Base-by-base conservation (phyloP, 129 eudicot genomes). In the Escallonia rubra region DNA sequence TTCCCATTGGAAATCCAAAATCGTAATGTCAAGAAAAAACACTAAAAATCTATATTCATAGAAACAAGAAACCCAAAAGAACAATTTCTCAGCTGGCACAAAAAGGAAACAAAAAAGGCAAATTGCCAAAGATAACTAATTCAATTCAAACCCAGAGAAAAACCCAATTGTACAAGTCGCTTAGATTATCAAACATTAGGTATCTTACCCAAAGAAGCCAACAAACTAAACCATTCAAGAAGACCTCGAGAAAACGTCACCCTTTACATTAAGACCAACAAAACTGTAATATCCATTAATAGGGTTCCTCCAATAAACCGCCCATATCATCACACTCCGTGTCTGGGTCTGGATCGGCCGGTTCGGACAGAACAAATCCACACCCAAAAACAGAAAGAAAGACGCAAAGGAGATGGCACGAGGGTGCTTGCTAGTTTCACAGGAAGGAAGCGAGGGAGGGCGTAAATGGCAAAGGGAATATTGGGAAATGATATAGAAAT, bases 241-340 rank as follows among this genome's bases (percentile, higher is more conserved):
- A 69, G 87, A 85, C 84, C 85, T 87, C 97, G 87, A 79, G 43
- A 78, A 85, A 80, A 68, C 62, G 71, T 49, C 81, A 76, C 34
- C 34, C 34, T 66, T 54, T 11, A 14, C 61, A 8, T 40, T 50
- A 44, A 74, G 59, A 47, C 55, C 3, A 65, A 43, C 12, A 39
- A 48, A 61, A 42, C 62, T 4, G 38, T 54, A 12, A 54, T 44
- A 13, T 51, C 8, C 38, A 15, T 62, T 45, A 39, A 58, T 75
- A 74, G 72, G 81, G 78, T 66, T 82, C 38, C 23, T 60, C 8
- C 43, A 63, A 61, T 13, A 64, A 49, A 72, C 16, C 41, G 9
- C 39, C 51, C 70, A 66, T 66, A 63, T 6, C 49, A 23, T 59
- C 59, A 43, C 42, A 49, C 47, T 45, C 3, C 10, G 51, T 49